Evolutionary conservation across 352 stramenopile species (phyloP).

Genomic region (Pythium apleroticum): DNA sequence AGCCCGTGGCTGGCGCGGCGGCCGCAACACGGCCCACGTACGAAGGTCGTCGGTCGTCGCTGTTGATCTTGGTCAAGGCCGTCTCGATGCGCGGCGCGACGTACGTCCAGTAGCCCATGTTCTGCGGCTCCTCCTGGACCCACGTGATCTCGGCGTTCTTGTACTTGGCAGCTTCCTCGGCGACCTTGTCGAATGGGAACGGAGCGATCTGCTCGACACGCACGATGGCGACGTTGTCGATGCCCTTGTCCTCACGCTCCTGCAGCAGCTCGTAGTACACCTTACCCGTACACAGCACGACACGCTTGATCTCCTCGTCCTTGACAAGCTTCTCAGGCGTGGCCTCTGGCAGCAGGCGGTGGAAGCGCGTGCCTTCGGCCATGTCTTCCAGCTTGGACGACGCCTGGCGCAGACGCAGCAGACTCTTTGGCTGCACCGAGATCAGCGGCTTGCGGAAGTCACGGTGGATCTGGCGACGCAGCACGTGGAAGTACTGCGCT

Average conservation of each 20-base stretch:
- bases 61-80: constrained; percentile 90
- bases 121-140: constrained; percentile 98
- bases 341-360: constrained; percentile 65
- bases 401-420: constrained; percentile 79
- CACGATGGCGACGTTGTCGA: constrained; percentile 61
- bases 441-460: constrained; percentile 82
- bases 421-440: constrained; percentile 77
- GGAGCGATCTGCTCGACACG: constrained; percentile 91
- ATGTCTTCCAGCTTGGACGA: constrained; percentile 78
- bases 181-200: constrained; percentile 97
- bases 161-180: constrained; percentile 88
- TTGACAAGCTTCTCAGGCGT: constrained; percentile 54
- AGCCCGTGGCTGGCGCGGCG: constrained; percentile 95
- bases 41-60: constrained; percentile 72
- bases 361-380: constrained; percentile 54
- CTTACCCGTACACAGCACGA: constrained; percentile 77
- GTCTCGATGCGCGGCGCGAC: constrained; percentile 95
- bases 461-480: constrained; percentile 83
- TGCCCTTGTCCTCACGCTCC: constrained; percentile 69
- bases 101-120: constrained; percentile 97
- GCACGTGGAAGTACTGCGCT: constrained; percentile 96
- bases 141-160: constrained; percentile 96
- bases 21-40: constrained; percentile 95
- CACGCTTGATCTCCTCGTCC: constrained; percentile 50
- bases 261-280: constrained; percentile 79